Evolutionary conservation across 352 stramenopile species (phyloP).

Genomic region (Pythium folliculosum): DNA sequence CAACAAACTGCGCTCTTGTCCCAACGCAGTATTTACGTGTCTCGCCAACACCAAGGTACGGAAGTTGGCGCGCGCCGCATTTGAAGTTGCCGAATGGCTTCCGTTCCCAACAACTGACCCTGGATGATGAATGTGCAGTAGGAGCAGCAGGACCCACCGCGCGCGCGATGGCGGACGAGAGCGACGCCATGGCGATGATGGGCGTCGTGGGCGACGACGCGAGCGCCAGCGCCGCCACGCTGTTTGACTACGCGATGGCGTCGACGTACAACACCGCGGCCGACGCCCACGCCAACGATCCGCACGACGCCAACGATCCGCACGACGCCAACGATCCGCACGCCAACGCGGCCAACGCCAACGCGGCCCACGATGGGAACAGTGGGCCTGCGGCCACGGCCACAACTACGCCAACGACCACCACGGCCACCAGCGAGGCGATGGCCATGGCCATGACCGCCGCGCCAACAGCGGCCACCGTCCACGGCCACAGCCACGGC

Average conservation of each 20-base stretch:
- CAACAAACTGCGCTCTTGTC: not conserved
- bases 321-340: not conserved
- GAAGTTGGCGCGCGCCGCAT: not conserved
- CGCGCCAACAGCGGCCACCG: not conserved
- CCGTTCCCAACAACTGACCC: too few relatives aligned
- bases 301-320: not conserved
- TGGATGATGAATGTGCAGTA: too few relatives aligned
- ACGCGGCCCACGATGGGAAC: not conserved
- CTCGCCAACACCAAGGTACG: slow-evolving; percentile 1
- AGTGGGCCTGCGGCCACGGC: not conserved
- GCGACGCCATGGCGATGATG: slow-evolving; percentile 30
- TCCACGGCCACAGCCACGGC: not conserved
- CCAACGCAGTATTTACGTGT: slow-evolving; percentile 12
- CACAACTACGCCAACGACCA: not conserved
- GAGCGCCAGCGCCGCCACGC: slow-evolving; percentile 12
- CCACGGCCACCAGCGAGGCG: not conserved
- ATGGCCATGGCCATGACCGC: not conserved
- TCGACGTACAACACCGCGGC: slow-evolving; percentile 22
- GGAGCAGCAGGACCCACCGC: too few relatives aligned
- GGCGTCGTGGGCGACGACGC: slow-evolving; percentile 15
- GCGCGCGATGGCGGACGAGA: slow-evolving; percentile 16
- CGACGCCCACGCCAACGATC: not conserved
- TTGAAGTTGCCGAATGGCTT: not conserved
- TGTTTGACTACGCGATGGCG: slow-evolving; percentile 30
- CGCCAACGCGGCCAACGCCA: not conserved